These are phyloP conservation scores for Pythium rhizo-oryzae DNA, from an alignment of 352 stramenopile species.

Conservation along the genomic window DNA sequence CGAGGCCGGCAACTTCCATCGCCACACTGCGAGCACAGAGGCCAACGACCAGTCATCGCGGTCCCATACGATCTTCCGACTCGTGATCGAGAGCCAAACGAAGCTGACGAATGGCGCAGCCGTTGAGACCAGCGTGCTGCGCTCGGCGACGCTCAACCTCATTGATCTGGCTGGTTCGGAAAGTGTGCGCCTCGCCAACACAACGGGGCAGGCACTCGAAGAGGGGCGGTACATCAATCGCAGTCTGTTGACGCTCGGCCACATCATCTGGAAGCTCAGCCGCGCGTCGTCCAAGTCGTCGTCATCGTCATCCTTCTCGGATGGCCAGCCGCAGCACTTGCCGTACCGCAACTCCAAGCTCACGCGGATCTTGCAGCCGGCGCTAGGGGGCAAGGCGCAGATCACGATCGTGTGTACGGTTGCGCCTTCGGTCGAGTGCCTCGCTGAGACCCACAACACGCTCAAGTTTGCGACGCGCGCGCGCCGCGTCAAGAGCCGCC, in stretches of 20 bases:
- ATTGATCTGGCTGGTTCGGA: conserved; percentile 92
- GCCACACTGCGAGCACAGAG: conserved; percentile 74
- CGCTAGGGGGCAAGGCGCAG: conserved; percentile 94
- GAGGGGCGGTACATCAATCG: conserved; percentile 93
- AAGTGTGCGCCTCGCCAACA: conserved; percentile 83
- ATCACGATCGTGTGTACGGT: conserved; percentile 98
- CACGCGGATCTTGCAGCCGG: conserved; percentile 97
- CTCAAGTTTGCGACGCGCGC: conserved; percentile 96
- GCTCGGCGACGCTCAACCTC: conserved; percentile 88
- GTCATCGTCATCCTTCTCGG: conserved; percentile 21
- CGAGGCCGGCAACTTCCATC: conserved; percentile 74
- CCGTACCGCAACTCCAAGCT: conserved; percentile 99
- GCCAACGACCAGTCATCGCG: conserved; percentile 82
- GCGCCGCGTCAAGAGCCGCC: conserved; percentile 92
- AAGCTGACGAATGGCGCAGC: conserved; percentile 28
- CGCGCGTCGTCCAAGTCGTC: conserved; percentile 35
- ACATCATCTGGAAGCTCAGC: conserved; percentile 95
- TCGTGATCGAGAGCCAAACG: conserved; percentile 78
- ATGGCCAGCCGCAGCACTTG: conserved; percentile 66
- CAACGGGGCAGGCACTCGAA: conserved; percentile 68
- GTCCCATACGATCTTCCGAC: conserved; percentile 76
- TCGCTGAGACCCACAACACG: conserved; percentile 95
- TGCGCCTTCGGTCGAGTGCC: conserved; percentile 92
- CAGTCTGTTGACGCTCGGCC: conserved; percentile 90
- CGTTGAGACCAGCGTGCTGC: conserved; percentile 28